phyloP scores from a whole-genome alignment of 805 yeast genomes.

The Geotrichum ghanense region DNA sequence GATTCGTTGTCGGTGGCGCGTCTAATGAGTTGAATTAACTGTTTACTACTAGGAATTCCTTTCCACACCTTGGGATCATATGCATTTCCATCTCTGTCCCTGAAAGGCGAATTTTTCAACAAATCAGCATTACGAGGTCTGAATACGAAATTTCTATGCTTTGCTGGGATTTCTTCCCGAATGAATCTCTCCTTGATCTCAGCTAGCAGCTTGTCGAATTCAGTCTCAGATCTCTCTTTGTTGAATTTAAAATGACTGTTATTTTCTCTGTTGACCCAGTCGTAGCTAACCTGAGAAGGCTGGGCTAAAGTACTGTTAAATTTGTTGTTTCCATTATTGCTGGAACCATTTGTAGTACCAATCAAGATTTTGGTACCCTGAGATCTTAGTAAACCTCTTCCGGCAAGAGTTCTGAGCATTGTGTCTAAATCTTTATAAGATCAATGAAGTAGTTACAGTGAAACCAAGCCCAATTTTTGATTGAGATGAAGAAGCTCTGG shows the following conservation, averaged over 20 bases:
- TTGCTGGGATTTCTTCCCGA: not conserved
- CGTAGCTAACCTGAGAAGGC: not conserved
- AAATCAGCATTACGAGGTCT: not conserved
- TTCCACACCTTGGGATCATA: not conserved
- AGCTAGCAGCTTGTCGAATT: not conserved
- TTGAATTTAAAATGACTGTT: not conserved
- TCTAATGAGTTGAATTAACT: not conserved
- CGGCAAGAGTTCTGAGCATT: not conserved
- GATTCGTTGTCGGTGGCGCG: not conserved
- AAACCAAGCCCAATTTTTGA: not conserved
- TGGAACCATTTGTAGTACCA: not conserved
- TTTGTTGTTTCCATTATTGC: not conserved
- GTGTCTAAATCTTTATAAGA: not conserved
- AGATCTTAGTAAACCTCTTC: not conserved
- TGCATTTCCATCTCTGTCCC: not conserved
- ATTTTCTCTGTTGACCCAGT: not conserved
- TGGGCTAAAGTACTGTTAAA: constrained; percentile 1
- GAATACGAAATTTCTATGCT: not conserved
- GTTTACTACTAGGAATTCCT: not conserved
- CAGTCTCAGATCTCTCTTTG: not conserved
- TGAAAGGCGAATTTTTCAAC: not conserved
- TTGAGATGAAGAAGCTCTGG: not conserved
- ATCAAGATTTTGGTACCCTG: not conserved
- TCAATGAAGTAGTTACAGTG: not conserved
- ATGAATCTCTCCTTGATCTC: not conserved